Percentiles rank a stretch among this genome's conserved stretches.
phyloP scores from a whole-genome alignment of 2,329 filamentous ascomycete species.

The Cryphonectria carpinicola region DNA sequence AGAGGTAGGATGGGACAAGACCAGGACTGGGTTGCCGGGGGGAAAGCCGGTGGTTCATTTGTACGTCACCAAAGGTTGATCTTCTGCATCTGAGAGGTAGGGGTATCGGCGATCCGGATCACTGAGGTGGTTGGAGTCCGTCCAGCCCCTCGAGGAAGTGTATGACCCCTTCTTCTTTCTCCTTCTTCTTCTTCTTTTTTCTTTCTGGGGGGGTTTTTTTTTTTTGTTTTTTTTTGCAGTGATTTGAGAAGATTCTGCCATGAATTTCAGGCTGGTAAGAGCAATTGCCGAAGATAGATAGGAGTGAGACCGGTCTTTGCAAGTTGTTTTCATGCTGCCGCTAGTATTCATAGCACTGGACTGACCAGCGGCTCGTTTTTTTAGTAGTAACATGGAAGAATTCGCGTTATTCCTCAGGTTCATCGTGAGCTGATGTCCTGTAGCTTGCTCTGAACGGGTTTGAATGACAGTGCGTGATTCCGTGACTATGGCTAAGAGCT shows the following conservation, averaged over 20 bases:
- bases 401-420: neutral
- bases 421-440: rapidly evolving
- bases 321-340: neutral
- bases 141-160: neutral
- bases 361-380: neutral
- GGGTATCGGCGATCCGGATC: neutral
- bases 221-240: neutral
- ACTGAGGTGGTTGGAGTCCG: neutral
- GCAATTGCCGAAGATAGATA: neutral
- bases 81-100: neutral
- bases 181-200: no score
- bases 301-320: neutral
- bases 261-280: neutral
- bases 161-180: neutral
- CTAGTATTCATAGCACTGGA: neutral
- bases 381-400: neutral
- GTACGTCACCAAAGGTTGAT: slow-evolving; percentile 59
- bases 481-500: no score
- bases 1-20: slow-evolving; percentile 62
- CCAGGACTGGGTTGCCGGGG: slow-evolving; percentile 50
- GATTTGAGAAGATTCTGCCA: neutral
- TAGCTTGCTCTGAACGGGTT: neutral
- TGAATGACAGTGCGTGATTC: no score
- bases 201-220: no score
- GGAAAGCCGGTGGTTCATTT: slow-evolving; percentile 62